Base-by-base conservation (phyloP, 495 filamentous ascomycete species). In the Aspergillus diversus region DNA sequence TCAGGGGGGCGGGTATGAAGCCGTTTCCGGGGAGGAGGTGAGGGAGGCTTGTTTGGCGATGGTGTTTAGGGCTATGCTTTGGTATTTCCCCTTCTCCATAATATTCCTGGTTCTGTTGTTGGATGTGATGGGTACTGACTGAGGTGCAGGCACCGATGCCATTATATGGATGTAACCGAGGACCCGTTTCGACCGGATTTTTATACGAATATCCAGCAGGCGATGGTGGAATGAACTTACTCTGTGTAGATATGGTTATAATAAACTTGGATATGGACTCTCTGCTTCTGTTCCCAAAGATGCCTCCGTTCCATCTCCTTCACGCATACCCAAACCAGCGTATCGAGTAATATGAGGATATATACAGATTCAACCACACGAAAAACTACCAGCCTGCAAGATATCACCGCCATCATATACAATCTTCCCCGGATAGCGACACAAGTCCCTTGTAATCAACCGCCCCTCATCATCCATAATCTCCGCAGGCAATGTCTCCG, bases 351-450 rank as follows among this genome's bases (percentile, higher is more conserved):
- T 27, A 27, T 27, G 21, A 27, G 2, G 21, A 27, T 27, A 27
- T 27, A 27, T 27, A 27, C 21, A 27, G 21, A 27, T 27, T 27
- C 21, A 27, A 27, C 21, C 6, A 8, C 39, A 43, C 7, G n/a
- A 11, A 8, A 43, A 43, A n/a, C 39, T 43, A 43, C 4, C 6
- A 4, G 39, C 39, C 4, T 43, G 39, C 11, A 12, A 4, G 3
- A 43, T n/a, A 1, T 43, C 39, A 5, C 39, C 56, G 34, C 17
- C 43, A 0, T 3, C 5, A 15, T 50, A 59, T 0, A 52, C 33
- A 3, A 27, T 15, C 47, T 52, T 59, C 31, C 39, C 31, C 15
- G 57, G 57, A 16, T 51, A 59, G 15, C 39, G 7, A 32, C 57
- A 59, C 15, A 59, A n/a, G n/a, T 51, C n/a, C 32, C 55, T 47